Conservation (phyloP, 768 basidiomycete species). For the Clitopilus hobsonii region DNA sequence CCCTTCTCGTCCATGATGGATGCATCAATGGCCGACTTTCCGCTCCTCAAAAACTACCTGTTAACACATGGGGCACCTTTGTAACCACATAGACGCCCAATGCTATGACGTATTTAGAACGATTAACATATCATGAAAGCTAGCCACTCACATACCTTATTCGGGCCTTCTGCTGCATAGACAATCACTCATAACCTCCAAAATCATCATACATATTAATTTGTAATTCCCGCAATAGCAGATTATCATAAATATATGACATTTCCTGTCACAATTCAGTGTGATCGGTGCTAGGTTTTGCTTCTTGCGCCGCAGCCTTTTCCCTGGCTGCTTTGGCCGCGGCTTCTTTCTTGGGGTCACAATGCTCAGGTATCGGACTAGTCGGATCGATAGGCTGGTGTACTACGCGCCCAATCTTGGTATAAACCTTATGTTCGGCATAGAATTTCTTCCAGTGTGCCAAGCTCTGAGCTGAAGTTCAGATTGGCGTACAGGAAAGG, state of each 20-base stretch:
- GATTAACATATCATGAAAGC: not conserved
- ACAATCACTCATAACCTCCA: not conserved
- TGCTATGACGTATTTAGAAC: not conserved
- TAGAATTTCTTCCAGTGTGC: constrained; percentile 92
- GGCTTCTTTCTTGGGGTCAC: constrained; percentile 56
- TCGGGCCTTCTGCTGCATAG: not conserved
- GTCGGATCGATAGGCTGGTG: constrained; percentile 75
- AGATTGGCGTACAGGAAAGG: not conserved
- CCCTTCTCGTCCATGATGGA: constrained; percentile 60
- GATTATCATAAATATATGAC: not conserved
- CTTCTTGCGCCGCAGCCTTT: constrained; percentile 11
- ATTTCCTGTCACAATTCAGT: constrained; percentile 17
- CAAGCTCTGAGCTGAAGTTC: constrained; percentile 47
- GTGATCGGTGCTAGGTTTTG: constrained; percentile 17
- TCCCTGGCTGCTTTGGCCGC: constrained; percentile 24
- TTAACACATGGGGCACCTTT: constrained; percentile 57
- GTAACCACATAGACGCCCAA: constrained; percentile 20
- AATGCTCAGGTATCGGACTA: constrained; percentile 71
- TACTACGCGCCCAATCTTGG: constrained; percentile 68
- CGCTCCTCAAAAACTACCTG: constrained; percentile 76
- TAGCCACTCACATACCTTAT: not conserved
- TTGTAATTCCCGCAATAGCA: not conserved
- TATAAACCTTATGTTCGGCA: constrained; percentile 72
- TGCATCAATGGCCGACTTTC: constrained; percentile 81
- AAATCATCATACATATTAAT: not conserved